Conservation (phyloP, 176 grass and related monocot genomes). For the Eremochloa ophiuroides region DNA sequence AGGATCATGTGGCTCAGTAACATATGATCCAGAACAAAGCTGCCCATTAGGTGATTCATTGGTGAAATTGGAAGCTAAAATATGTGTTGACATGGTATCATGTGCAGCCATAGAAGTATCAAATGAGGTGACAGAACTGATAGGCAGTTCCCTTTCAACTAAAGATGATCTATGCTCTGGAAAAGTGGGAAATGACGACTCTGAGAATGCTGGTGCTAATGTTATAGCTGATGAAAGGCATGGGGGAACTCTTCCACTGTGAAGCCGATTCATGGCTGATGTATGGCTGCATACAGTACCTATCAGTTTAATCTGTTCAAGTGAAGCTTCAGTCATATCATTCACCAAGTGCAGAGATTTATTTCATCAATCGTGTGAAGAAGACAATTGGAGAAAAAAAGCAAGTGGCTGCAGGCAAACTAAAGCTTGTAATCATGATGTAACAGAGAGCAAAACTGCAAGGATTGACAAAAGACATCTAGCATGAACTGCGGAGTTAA, state of each 20-base stretch:
- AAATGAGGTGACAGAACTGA: conserved; percentile 21
- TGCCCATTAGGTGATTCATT: conserved; percentile 3
- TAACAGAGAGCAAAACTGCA: not conserved
- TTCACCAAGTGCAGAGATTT: not conserved
- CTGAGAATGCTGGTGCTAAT: conserved; percentile 13
- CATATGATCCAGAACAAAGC: conserved; percentile 24
- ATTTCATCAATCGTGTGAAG: conserved; percentile 12
- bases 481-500: conserved; percentile 9
- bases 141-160: not conserved
- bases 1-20: conserved; percentile 5
- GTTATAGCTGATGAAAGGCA: conserved; percentile 21
- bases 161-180: conserved; percentile 6
- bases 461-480: not conserved
- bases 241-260: conserved; percentile 12
- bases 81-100: not conserved
- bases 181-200: conserved; percentile 23
- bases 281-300: conserved; percentile 5
- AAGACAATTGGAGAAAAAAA: not conserved
- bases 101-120: conserved; percentile 1
- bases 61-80: conserved; percentile 26
- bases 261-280: conserved; percentile 34
- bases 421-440: conserved; percentile 11
- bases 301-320: conserved; percentile 17
- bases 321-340: not conserved
- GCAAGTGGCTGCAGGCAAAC: not conserved